Conservation (phyloP, 352 stramenopile species). For the Phytophthora multivora region DNA sequence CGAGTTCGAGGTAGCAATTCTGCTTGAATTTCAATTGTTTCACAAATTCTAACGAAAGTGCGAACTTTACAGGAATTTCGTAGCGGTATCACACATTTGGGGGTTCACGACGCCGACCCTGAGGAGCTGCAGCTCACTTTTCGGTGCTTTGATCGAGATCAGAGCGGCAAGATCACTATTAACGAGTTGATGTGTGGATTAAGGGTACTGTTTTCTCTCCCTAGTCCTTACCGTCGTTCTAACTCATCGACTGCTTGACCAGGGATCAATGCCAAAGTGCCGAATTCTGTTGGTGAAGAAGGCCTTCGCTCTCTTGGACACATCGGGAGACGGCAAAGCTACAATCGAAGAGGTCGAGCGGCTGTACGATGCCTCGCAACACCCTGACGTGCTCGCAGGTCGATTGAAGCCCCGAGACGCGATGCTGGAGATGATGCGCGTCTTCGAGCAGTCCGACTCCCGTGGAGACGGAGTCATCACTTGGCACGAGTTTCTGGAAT, state of each 20-base stretch:
- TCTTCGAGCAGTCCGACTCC: slow-evolving; percentile 54
- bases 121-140: slow-evolving; percentile 65
- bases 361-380: slow-evolving; percentile 78
- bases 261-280: slow-evolving; percentile 80
- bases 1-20: slow-evolving; percentile 51
- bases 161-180: slow-evolving; percentile 83
- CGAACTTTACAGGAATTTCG: slow-evolving; percentile 51
- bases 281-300: slow-evolving; percentile 84
- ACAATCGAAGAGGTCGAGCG: slow-evolving; percentile 76
- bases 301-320: slow-evolving; percentile 80
- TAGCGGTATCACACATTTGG: slow-evolving; percentile 55
- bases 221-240: neutral
- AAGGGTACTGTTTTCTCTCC: slow-evolving; percentile 43
- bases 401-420: slow-evolving; percentile 62
- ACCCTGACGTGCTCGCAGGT: slow-evolving; percentile 81
- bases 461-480: slow-evolving; percentile 62
- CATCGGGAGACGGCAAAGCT: slow-evolving; percentile 60
- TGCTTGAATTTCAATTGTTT: too few species aligned
- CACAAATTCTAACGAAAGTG: neutral
- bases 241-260: neutral
- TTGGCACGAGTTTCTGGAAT: slow-evolving; percentile 87
- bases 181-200: slow-evolving; percentile 91
- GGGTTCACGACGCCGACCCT: slow-evolving; percentile 39
- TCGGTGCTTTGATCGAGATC: slow-evolving; percentile 79
- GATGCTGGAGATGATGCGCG: slow-evolving; percentile 83